Evolutionary conservation across 78 protist genomes (phyloP).

Genomic region (Dictyostelium capitatum): DNA sequence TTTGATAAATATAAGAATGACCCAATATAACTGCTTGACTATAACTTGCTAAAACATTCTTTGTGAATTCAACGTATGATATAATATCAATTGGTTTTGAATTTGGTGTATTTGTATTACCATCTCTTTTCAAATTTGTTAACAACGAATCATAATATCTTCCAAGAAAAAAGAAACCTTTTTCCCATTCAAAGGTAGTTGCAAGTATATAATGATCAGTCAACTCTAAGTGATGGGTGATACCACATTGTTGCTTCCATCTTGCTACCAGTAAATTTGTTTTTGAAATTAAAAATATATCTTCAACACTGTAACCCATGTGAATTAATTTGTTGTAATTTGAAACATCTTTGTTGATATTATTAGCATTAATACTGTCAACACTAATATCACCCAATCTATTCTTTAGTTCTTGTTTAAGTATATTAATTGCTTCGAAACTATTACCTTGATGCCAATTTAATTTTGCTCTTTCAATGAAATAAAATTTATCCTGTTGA

Average conservation of each 20-base stretch:
- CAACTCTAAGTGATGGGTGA: constrained; percentile 28
- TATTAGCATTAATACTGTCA: neutral
- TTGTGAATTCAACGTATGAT: neutral
- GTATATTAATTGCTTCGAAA: constrained; percentile 47
- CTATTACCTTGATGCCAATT: neutral
- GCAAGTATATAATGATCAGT: constrained; percentile 17
- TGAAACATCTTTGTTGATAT: neutral
- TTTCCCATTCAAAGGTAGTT: constrained; percentile 75
- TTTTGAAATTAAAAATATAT: neutral
- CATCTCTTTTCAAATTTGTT: neutral
- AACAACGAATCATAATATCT: constrained; percentile 73
- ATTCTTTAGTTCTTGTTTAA: constrained; percentile 11
- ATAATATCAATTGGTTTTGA: constrained; percentile 5
- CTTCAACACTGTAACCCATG: neutral
- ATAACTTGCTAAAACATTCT: constrained; percentile 38
- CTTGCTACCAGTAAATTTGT: neutral
- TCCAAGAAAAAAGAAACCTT: constrained; percentile 81
- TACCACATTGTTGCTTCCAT: constrained; percentile 66
- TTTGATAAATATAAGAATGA: constrained; percentile 51
- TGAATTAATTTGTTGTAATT: neutral
- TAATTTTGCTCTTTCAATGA: constrained; percentile 58
- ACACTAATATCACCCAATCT: neutral
- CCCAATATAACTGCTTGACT: constrained; percentile 69
- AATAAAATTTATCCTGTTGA: neutral
- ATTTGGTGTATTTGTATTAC: constrained; percentile 8